Conservation (phyloP, 169 alveolate genomes). For the Babesia bigemina region DNA sequence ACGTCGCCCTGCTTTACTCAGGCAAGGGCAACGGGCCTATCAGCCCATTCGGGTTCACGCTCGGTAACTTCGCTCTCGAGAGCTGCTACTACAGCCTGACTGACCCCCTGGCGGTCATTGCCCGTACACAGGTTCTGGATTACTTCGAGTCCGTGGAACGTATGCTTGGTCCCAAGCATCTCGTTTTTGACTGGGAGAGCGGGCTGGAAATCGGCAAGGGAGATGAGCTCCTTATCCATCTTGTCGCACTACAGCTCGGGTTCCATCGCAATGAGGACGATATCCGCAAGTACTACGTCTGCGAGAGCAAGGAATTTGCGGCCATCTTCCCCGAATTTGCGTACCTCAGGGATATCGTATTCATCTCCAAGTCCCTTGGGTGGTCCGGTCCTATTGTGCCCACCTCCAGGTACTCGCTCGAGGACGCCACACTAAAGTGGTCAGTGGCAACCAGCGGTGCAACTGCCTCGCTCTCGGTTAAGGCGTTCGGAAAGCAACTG, state of each 20-base stretch:
- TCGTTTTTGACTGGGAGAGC: slow-evolving; percentile 58
- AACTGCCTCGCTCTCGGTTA: slow-evolving; percentile 36
- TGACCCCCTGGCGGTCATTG: slow-evolving; percentile 69
- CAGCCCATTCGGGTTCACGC: slow-evolving; percentile 66
- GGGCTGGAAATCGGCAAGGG: slow-evolving; percentile 52
- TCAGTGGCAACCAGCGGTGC: slow-evolving; percentile 29
- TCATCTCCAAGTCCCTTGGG: slow-evolving; percentile 58
- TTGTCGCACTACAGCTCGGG: slow-evolving; percentile 51
- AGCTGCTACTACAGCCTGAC: slow-evolving; percentile 69
- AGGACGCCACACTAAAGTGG: slow-evolving; percentile 63
- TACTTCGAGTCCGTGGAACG: slow-evolving; percentile 69
- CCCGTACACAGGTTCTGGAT: slow-evolving; percentile 69
- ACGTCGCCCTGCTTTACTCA: slow-evolving; percentile 67
- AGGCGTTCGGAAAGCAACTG: slow-evolving; percentile 62
- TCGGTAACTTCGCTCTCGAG: slow-evolving; percentile 66
- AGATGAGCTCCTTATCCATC: slow-evolving; percentile 56
- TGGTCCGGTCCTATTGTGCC: slow-evolving; percentile 50
- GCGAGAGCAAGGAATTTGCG: slow-evolving; percentile 52
- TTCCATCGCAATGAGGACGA: slow-evolving; percentile 49
- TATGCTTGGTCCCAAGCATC: slow-evolving; percentile 44
- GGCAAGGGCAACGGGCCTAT: slow-evolving; percentile 75
- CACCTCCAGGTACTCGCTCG: slow-evolving; percentile 52
- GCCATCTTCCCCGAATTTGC: slow-evolving; percentile 65
- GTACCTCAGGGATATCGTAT: slow-evolving; percentile 58
- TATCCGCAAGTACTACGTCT: slow-evolving; percentile 39